phyloP scores from a whole-genome alignment of 345 rosid genomes.

The Eutrema japonicum region DNA sequence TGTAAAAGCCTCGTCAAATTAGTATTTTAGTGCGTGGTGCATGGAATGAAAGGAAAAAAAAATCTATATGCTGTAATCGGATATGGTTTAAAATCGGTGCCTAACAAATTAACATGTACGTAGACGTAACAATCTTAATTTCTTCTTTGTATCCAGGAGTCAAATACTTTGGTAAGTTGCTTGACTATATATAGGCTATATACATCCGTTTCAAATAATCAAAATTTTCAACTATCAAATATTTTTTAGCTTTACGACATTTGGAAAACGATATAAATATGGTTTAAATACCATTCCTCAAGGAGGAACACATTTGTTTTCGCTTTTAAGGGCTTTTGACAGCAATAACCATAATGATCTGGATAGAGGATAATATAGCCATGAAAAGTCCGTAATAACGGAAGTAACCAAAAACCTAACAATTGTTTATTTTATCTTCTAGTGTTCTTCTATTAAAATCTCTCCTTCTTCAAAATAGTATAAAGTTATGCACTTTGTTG shows the following conservation, averaged over 20 bases:
- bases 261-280: background rate
- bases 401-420: too few species aligned
- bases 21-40: background rate
- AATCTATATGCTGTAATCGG: background rate
- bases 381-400: too few species aligned
- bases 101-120: conserved; percentile 30
- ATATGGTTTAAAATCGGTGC: conserved; percentile 31
- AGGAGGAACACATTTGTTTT: too few species aligned
- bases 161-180: conserved; percentile 34
- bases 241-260: background rate
- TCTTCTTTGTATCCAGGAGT: conserved; percentile 28
- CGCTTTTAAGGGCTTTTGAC: too few species aligned
- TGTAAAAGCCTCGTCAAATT: background rate
- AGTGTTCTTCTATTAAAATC: too few species aligned
- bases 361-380: too few species aligned
- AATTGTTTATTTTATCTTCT: too few species aligned
- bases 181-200: conserved; percentile 24
- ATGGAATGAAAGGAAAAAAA: background rate
- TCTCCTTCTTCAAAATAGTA: too few species aligned
- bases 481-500: too few species aligned
- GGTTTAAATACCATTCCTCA: too few species aligned
- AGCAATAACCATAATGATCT: too few species aligned
- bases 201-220: conserved; percentile 6
- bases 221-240: background rate
- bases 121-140: conserved; percentile 24